Evolutionary conservation across 371 early-diverging fungal genomes (phyloP).

Genomic region (Mortierella sp.): DNA sequence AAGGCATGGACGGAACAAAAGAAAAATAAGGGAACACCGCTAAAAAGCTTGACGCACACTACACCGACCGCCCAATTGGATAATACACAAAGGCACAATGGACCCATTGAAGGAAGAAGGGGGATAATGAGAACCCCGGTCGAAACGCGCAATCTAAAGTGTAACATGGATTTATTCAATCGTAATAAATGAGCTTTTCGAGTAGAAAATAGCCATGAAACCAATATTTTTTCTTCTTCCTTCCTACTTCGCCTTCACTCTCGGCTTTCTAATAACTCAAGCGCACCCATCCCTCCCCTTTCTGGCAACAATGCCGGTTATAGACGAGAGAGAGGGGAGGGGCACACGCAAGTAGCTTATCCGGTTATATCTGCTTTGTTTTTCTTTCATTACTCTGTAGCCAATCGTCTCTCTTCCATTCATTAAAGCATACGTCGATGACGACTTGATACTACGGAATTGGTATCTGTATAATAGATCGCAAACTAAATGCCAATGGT

Average conservation of each 20-base stretch:
- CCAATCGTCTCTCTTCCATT: background rate
- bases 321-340: background rate
- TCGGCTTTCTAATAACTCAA: too few species aligned
- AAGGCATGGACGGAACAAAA: background rate
- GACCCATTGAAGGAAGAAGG: background rate
- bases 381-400: background rate
- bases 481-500: too few species aligned
- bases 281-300: background rate
- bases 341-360: background rate
- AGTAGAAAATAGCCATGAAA: slow-evolving; percentile 4
- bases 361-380: background rate
- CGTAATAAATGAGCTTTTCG: background rate
- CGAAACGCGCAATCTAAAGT: background rate
- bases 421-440: background rate
- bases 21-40: background rate
- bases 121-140: slow-evolving; percentile 6
- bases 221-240: background rate
- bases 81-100: too few species aligned
- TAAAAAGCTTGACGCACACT: background rate
- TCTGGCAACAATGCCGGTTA: background rate
- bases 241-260: too few species aligned
- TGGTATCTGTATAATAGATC: too few species aligned
- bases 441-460: background rate
- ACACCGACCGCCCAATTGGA: background rate
- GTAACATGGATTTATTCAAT: background rate